Evolutionary conservation across 345 rosid species (phyloP).

Genomic region (Raphanus raphanistrum): DNA sequence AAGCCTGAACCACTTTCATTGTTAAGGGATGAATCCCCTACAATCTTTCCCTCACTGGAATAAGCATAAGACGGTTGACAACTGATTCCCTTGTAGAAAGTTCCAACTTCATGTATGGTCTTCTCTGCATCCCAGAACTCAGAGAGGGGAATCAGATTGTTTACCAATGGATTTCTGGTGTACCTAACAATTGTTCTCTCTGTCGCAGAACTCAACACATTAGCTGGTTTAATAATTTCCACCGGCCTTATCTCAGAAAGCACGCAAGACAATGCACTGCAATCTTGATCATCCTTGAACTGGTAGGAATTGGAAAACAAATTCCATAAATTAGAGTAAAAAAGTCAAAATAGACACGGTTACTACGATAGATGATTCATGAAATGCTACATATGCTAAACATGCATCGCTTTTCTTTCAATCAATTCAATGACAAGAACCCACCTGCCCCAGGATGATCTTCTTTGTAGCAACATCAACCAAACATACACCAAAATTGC

Average conservation of each 20-base stretch:
- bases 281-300: conserved; percentile 83
- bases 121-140: conserved; percentile 93
- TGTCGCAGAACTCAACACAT: conserved; percentile 64
- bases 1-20: conserved; percentile 34
- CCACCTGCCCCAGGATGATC: conserved; percentile 85
- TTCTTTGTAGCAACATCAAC: conserved; percentile 90
- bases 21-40: conserved; percentile 19
- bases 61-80: conserved; percentile 45
- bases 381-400: conserved; percentile 16
- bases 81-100: conserved; percentile 46
- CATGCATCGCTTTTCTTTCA: conserved; percentile 6
- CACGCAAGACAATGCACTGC: conserved; percentile 71
- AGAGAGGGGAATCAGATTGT: conserved; percentile 66
- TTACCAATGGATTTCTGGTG: conserved; percentile 84
- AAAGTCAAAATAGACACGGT: not conserved
- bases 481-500: conserved; percentile 71
- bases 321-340: conserved; percentile 12
- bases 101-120: conserved; percentile 64
- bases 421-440: conserved; percentile 18
- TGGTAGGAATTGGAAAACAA: conserved; percentile 38
- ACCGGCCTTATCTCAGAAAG: conserved; percentile 90
- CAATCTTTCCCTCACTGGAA: conserved; percentile 39
- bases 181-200: conserved; percentile 75
- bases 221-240: conserved; percentile 87
- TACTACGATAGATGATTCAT: not conserved